Base-by-base conservation (phyloP, 768 basidiomycete genomes). In the Sporobolomyces pararoseus region DNA sequence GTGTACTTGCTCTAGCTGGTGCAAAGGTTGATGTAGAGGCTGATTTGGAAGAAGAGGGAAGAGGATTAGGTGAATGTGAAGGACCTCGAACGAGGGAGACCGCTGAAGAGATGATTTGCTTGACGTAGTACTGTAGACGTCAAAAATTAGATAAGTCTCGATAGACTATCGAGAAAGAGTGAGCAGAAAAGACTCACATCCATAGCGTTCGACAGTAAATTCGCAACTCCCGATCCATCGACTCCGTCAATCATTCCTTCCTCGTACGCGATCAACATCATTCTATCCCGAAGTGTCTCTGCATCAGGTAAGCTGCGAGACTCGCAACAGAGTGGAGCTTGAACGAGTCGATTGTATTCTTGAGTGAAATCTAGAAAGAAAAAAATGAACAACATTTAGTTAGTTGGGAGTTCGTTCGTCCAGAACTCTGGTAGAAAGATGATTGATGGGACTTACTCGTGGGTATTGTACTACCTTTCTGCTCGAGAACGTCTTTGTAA, bases 301-400 rank as follows among this genome's bases (percentile, higher is more conserved):
- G 46, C 4, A 59, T 73, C 75, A 10, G 72, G 75, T 21, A 76
- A 27, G 1, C 35, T 3, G 4, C 61, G 50, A 3, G 65, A 61
- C 34, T 76, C 75, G 66, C 67, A 68, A 44, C 72, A 76, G 16
- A 74, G 55, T 10, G 65, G 70, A 0, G 65, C n/a, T 35, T 71
- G 65, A 0, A 64, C 34, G 23, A 70, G 55, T 9, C 75, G 71
- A 17, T 35, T 54, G 58, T 67, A 75, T 16, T 75, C 75, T 23
- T 63, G 60, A 9, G 62, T 37, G 19, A 73, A 63, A 21, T 63
- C 71, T 72, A 66, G 34, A 42, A 17, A 17, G 17, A 17, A 42
- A 42, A 42, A 42, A 9, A 17, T 42, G 39, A 42, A 17, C 39
- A 17, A 42, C 39, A 42, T 42, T n/a, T n/a, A n/a, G n/a, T n/a